Evolutionary conservation across 2,329 filamentous ascomycete species (phyloP).

Genomic region (Cladobotryum protrusum): DNA sequence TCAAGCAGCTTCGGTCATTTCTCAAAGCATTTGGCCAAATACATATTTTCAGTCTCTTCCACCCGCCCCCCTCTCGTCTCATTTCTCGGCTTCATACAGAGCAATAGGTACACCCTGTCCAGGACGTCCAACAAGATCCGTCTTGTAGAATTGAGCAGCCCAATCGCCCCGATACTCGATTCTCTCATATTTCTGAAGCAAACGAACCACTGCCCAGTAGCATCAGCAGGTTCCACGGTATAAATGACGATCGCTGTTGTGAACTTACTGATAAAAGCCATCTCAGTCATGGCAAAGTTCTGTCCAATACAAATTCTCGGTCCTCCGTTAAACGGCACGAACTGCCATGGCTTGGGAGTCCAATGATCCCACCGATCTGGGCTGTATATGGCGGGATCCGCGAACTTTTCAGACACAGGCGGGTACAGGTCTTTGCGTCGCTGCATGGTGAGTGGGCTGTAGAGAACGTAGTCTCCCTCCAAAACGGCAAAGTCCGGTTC

Average conservation of each 20-base stretch:
- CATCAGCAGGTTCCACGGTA: no score
- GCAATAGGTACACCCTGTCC: conserved; percentile 37
- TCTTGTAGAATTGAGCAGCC: conserved; percentile 37
- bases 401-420: conserved; percentile 36
- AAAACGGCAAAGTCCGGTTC: conserved; percentile 56
- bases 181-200: conserved; percentile 54
- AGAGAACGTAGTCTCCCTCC: conserved; percentile 60
- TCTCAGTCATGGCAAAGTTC: conserved; percentile 76
- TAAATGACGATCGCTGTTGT: background rate
- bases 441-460: conserved; percentile 68
- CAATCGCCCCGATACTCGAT: conserved; percentile 44
- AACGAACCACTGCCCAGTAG: conserved; percentile 32
- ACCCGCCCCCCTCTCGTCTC: background rate
- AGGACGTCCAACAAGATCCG: conserved; percentile 39
- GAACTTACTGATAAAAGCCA: conserved; percentile 29
- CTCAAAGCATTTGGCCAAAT: no score
- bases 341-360: conserved; percentile 63
- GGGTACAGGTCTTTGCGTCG: conserved; percentile 59
- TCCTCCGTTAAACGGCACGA: conserved; percentile 70
- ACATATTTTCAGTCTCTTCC: no score
- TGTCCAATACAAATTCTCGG: conserved; percentile 71
- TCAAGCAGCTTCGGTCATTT: no score
- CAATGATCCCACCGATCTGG: conserved; percentile 62
- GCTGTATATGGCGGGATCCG: conserved; percentile 46
- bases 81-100: conserved; percentile 24